These are phyloP conservation scores for Curvularia hawaiiensis DNA, from an alignment of 2,329 filamentous ascomycete species.

Conservation along the genomic window DNA sequence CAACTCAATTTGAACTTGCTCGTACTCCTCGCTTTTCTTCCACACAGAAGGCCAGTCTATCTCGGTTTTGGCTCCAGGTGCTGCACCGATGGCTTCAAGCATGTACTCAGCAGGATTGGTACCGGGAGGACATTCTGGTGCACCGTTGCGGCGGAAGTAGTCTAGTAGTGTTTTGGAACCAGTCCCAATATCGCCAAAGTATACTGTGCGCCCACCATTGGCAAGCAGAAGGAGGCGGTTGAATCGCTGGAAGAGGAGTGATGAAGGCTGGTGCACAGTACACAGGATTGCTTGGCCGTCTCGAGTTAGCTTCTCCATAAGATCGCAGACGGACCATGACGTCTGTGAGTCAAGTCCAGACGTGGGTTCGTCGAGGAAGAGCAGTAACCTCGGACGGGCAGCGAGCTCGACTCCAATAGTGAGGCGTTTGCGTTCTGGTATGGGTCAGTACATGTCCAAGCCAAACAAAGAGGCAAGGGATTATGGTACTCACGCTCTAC, in stretches of 20 bases:
- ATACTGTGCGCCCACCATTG: slow-evolving; percentile 74
- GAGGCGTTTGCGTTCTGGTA: slow-evolving; percentile 62
- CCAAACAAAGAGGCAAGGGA: slow-evolving; percentile 2
- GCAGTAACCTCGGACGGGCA: slow-evolving; percentile 32
- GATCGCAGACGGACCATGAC: slow-evolving; percentile 82
- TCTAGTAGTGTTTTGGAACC: slow-evolving; percentile 66
- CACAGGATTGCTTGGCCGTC: slow-evolving; percentile 81
- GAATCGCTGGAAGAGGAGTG: slow-evolving; percentile 87
- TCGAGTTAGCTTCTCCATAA: slow-evolving; percentile 84
- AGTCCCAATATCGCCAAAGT: slow-evolving; percentile 77
- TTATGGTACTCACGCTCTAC: slow-evolving; percentile 50
- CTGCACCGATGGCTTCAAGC: slow-evolving; percentile 56
- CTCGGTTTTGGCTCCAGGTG: slow-evolving; percentile 27
- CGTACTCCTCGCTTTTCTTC: slow-evolving; percentile 34
- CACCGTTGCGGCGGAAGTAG: slow-evolving; percentile 77
- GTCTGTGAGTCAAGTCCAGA: slow-evolving; percentile 82
- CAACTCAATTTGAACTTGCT: slow-evolving; percentile 45
- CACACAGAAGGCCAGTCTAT: slow-evolving; percentile 52
- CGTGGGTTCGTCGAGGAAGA: slow-evolving; percentile 72
- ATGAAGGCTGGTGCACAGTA: slow-evolving; percentile 92
- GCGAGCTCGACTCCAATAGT: slow-evolving; percentile 59
- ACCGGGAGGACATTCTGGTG: slow-evolving; percentile 63
- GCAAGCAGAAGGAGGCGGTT: slow-evolving; percentile 77
- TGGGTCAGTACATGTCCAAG: not conserved
- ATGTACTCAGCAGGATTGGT: slow-evolving; percentile 82